Conservation (phyloP, 2,329 filamentous ascomycete genomes). For the Phaeosphaeriaceae sp. region DNA sequence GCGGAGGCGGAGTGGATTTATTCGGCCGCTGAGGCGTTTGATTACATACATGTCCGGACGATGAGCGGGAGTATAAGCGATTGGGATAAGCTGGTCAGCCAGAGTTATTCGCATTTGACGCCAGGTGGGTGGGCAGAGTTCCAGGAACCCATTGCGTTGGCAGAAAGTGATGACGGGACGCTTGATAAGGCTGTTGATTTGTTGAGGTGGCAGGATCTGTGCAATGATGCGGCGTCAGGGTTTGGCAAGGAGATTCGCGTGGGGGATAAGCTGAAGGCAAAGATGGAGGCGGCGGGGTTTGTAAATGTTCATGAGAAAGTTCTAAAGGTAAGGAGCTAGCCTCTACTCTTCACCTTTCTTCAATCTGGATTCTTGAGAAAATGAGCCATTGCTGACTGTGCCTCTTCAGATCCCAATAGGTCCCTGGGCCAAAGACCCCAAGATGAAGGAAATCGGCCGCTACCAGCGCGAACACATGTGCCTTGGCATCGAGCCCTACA, state of each 20-base stretch:
- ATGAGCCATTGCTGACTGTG: too few relatives aligned
- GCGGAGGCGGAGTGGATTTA: constrained; percentile 51
- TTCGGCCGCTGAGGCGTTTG: constrained; percentile 40
- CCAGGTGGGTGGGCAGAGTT: constrained; percentile 48
- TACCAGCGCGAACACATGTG: constrained; percentile 48
- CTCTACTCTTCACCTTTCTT: too few relatives aligned
- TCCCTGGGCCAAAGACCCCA: constrained; percentile 57
- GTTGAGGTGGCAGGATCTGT: constrained; percentile 37
- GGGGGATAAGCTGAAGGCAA: constrained; percentile 31
- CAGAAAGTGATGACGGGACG: constrained; percentile 42
- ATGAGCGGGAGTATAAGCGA: constrained; percentile 41
- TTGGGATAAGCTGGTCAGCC: constrained; percentile 39
- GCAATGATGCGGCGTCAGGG: constrained; percentile 33
- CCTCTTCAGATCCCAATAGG: constrained; percentile 46
- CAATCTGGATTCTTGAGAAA: too few relatives aligned
- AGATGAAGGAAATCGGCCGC: constrained; percentile 59
- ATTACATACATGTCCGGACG: constrained; percentile 45
- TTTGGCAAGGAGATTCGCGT: constrained; percentile 39
- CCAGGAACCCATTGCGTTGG: constrained; percentile 45
- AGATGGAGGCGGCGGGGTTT: constrained; percentile 42
- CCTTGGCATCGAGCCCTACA: constrained; percentile 47
- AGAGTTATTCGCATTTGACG: constrained; percentile 35
- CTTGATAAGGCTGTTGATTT: constrained; percentile 33
- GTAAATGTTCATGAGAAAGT: constrained; percentile 44
- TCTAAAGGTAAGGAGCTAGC: constrained; percentile 43